Percentiles rank a stretch among this genome's conserved stretches.
Conservation (phyloP, 1,139 yeast species). For the Sugiyamaella castrensis region DNA sequence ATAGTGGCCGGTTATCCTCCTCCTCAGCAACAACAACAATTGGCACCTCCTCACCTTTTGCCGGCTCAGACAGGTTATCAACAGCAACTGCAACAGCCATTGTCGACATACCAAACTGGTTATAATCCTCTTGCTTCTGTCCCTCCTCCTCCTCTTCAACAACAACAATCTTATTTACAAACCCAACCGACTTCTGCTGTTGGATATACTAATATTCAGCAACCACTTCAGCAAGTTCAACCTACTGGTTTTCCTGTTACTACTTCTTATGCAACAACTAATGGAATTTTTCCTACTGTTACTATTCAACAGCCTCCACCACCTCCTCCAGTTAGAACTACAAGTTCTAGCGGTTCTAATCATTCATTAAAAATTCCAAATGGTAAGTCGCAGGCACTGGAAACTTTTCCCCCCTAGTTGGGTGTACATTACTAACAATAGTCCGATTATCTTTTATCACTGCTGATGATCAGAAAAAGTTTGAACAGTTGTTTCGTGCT, state of each 20-base stretch:
- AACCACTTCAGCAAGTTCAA: not conserved
- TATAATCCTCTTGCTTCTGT: constrained; percentile 22
- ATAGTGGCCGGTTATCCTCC: not conserved
- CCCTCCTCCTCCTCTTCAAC: constrained; percentile 23
- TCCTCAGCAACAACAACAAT: constrained; percentile 7
- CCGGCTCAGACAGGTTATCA: constrained; percentile 12
- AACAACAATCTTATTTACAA: constrained; percentile 17
- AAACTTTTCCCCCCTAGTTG: too few relatives aligned
- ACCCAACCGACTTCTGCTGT: constrained; percentile 20
- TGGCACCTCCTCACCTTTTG: constrained; percentile 4
- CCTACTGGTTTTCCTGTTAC: constrained; percentile 3
- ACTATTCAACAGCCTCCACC: constrained; percentile 5
- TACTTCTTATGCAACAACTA: too few relatives aligned
- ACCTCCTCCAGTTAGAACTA: constrained; percentile 1
- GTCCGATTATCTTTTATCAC: constrained; percentile 81
- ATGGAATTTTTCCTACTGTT: not conserved
- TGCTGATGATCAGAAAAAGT: constrained; percentile 79
- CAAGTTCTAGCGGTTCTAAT: not conserved
- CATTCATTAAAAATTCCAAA: constrained; percentile 26
- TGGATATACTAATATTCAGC: constrained; percentile 16
- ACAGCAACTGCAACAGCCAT: constrained; percentile 18
- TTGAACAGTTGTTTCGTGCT: constrained; percentile 75
- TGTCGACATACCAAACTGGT: constrained; percentile 21
- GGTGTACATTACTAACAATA: constrained; percentile 6
- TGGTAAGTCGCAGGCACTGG: constrained; percentile 36